A percentile compares a stretch with the other conserved stretches of the same genome.
These are phyloP conservation scores for Tolypocladium tropicale DNA, from an alignment of 2,329 filamentous ascomycete species.

Conservation along the genomic window DNA sequence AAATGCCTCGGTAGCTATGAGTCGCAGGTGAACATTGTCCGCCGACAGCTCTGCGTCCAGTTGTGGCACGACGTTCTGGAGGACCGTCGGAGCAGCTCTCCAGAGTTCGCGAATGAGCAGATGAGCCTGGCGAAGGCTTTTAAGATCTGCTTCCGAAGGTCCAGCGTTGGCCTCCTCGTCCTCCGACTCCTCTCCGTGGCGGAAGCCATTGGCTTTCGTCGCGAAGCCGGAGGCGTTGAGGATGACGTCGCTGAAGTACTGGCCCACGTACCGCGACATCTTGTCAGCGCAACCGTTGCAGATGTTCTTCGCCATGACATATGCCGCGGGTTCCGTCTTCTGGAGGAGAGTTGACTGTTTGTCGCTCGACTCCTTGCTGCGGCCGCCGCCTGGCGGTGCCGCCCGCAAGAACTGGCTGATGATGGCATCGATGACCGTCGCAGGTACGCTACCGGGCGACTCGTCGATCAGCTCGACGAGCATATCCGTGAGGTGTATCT, in stretches of 20 bases:
- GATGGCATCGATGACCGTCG: constrained; percentile 80
- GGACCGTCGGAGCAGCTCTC: constrained; percentile 78
- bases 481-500: constrained; percentile 82
- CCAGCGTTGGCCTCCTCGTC: constrained; percentile 50
- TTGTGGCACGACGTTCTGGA: constrained; percentile 89
- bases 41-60: constrained; percentile 85
- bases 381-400: constrained; percentile 56
- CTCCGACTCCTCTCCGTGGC: constrained; percentile 51
- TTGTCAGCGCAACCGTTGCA: constrained; percentile 85
- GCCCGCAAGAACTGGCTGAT: constrained; percentile 92
- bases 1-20: constrained; percentile 85
- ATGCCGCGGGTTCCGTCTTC: constrained; percentile 83
- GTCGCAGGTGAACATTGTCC: constrained; percentile 77
- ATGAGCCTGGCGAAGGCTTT: constrained; percentile 84
- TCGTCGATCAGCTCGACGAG: constrained; percentile 84
- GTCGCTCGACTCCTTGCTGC: constrained; percentile 54
- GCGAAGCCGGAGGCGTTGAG: constrained; percentile 66
- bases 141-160: constrained; percentile 73
- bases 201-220: constrained; percentile 44
- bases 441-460: constrained; percentile 57
- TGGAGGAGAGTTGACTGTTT: constrained; percentile 76
- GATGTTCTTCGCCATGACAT: constrained; percentile 91
- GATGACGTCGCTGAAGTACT: constrained; percentile 96
- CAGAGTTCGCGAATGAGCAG: constrained; percentile 83
- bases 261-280: constrained; percentile 88